Evolutionary conservation across 2,329 filamentous ascomycete genomes (phyloP).

Genomic region (Calonectria leucothoes): DNA sequence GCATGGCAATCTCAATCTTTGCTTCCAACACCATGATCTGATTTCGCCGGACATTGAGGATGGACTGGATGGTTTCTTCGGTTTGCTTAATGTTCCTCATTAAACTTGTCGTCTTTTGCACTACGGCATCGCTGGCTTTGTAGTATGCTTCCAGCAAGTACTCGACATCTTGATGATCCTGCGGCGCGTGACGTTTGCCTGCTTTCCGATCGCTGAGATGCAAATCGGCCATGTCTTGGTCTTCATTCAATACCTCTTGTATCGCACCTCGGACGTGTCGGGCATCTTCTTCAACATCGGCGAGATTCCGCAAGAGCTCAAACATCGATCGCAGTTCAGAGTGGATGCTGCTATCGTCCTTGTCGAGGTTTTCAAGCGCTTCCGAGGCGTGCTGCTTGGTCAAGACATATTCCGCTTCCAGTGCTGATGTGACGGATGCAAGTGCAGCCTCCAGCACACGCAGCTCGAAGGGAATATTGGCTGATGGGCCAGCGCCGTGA

Average conservation of each 20-base stretch:
- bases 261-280: slow-evolving; percentile 1
- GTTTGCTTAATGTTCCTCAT: not conserved
- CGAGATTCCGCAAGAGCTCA: not conserved
- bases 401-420: slow-evolving; percentile 10
- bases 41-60: slow-evolving; percentile 11
- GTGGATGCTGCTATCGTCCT: not conserved
- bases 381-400: not conserved
- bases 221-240: slow-evolving; percentile 13
- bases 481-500: not conserved
- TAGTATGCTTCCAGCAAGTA: slow-evolving; percentile 13
- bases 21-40: slow-evolving; percentile 12
- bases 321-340: not conserved
- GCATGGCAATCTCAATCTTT: slow-evolving; percentile 9
- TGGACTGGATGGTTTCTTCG: slow-evolving; percentile 8
- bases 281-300: not conserved
- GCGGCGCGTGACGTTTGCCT: not conserved
- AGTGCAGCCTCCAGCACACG: slow-evolving; percentile 7
- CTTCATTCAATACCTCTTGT: slow-evolving; percentile 12
- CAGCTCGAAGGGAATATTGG: not conserved
- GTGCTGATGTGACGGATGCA: not conserved
- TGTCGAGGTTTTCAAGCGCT: not conserved
- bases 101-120: not conserved
- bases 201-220: not conserved
- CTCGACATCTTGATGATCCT: slow-evolving; percentile 11
- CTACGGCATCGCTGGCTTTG: slow-evolving; percentile 7